phyloP scores from a whole-genome alignment of 2,329 filamentous ascomycete species.

The Phialophora tarda region DNA sequence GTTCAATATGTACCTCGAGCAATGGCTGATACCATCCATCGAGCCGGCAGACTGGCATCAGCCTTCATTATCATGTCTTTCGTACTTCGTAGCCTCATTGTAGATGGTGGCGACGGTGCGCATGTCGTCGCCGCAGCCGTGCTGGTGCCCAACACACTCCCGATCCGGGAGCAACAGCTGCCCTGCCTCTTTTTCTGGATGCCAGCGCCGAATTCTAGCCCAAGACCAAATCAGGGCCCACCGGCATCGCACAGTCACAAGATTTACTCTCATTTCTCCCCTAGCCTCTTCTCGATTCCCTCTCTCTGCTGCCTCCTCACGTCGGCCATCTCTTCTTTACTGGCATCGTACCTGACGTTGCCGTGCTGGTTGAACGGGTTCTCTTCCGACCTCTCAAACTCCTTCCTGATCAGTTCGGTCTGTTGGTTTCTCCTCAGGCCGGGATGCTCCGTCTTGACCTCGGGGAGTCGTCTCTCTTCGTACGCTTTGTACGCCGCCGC shows the following conservation, averaged over 20 bases:
- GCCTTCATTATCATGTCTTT: not conserved
- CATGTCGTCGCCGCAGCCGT: not conserved
- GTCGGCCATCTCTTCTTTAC: slow-evolving; percentile 74
- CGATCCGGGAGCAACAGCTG: not conserved
- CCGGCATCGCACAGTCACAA: not conserved
- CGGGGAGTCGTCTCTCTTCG: slow-evolving; percentile 78
- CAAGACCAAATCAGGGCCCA: not conserved
- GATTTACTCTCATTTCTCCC: slow-evolving; percentile 14
- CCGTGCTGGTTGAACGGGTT: slow-evolving; percentile 90
- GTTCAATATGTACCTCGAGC: not conserved
- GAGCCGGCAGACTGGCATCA: not conserved
- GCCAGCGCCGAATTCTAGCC: not conserved
- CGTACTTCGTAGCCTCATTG: not conserved
- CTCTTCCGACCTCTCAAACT: slow-evolving; percentile 92
- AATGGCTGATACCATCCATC: not conserved
- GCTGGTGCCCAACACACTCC: not conserved
- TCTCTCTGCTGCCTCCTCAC: slow-evolving; percentile 69
- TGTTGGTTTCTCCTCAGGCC: slow-evolving; percentile 83
- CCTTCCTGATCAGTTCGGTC: slow-evolving; percentile 81
- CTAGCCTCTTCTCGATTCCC: slow-evolving; percentile 75
- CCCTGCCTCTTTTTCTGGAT: not conserved
- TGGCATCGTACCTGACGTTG: slow-evolving; percentile 74
- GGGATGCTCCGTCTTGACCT: slow-evolving; percentile 84
- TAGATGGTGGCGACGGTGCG: not conserved
- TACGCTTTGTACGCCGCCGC: slow-evolving; percentile 84